Conservation (phyloP, 1,284 basidiomycete species). For the Malassezia pachydermatis region DNA sequence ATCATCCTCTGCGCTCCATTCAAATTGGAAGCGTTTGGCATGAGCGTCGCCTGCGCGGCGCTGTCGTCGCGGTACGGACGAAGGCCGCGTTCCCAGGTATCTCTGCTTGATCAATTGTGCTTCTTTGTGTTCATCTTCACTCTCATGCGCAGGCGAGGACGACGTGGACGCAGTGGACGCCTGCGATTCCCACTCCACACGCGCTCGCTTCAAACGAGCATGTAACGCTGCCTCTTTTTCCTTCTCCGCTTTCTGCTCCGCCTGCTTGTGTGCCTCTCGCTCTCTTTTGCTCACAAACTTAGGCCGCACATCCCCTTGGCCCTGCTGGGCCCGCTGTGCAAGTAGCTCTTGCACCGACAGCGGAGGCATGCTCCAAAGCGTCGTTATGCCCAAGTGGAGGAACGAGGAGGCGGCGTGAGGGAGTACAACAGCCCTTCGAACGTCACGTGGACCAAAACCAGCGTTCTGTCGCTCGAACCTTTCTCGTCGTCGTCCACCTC, state of each 20-base stretch:
- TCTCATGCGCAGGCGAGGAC: neutral
- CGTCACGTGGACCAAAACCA: no score
- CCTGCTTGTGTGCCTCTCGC: slow-evolving; percentile 6
- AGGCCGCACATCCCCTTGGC: neutral
- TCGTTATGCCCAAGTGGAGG: neutral
- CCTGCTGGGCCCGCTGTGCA: slow-evolving; percentile 1
- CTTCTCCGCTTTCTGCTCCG: slow-evolving; percentile 1
- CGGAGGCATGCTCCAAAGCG: neutral
- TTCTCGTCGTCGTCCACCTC: neutral
- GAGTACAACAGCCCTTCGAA: no score
- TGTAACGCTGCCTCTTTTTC: slow-evolving; percentile 1
- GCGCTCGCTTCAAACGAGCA: neutral
- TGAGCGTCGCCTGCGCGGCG: slow-evolving; percentile 59
- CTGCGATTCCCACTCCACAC: slow-evolving; percentile 8
- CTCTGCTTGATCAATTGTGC: slow-evolving; percentile 24
- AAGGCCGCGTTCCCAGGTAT: slow-evolving; percentile 49
- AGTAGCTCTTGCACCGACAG: slow-evolving; percentile 16
- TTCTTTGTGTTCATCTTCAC: neutral
- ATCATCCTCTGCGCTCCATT: slow-evolving; percentile 60
- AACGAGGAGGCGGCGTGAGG: neutral
- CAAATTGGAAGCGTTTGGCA: slow-evolving; percentile 84
- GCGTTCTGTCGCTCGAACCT: neutral
- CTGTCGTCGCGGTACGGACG: slow-evolving; percentile 71
- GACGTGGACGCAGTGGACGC: neutral
- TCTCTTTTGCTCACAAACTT: slow-evolving; percentile 11